phyloP scores from a whole-genome alignment of 164 flowering plant genomes.

The Nymphaea thermarum region DNA sequence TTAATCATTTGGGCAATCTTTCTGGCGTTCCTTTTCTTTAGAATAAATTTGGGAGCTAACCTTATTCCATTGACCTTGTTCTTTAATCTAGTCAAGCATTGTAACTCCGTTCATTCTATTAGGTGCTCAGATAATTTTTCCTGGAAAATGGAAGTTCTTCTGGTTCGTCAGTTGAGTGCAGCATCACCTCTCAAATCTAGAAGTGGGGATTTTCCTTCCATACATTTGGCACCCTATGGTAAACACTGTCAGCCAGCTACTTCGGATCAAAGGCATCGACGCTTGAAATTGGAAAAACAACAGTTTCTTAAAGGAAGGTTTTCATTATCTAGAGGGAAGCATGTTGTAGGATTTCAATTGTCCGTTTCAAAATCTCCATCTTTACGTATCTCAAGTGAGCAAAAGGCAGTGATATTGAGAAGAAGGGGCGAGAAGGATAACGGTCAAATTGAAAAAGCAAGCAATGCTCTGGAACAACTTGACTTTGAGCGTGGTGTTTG shows the following conservation, averaged over 20 bases:
- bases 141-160: not conserved
- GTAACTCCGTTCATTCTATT: too few species aligned
- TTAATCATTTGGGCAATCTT: too few species aligned
- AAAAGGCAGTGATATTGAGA: slow-evolving; percentile 6
- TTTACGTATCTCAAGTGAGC: slow-evolving; percentile 1
- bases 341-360: slow-evolving; percentile 1
- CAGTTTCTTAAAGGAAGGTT: not conserved
- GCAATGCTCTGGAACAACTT: slow-evolving; percentile 76
- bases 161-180: not conserved
- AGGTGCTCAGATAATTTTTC: too few species aligned
- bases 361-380: slow-evolving; percentile 4
- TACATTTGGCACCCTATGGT: not conserved
- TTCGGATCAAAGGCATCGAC: not conserved
- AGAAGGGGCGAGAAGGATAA: slow-evolving; percentile 10
- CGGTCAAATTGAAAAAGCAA: slow-evolving; percentile 6
- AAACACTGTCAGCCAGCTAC: not conserved
- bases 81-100: too few species aligned
- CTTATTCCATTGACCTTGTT: too few species aligned
- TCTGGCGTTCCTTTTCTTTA: not conserved
- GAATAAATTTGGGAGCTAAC: too few species aligned
- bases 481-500: slow-evolving; percentile 97
- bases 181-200: not conserved
- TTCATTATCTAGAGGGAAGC: not conserved
- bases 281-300: not conserved
- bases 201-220: not conserved